These are phyloP conservation scores for Prosopis cineraria DNA, from an alignment of 306 rosid genomes.

Conservation along the genomic window DNA sequence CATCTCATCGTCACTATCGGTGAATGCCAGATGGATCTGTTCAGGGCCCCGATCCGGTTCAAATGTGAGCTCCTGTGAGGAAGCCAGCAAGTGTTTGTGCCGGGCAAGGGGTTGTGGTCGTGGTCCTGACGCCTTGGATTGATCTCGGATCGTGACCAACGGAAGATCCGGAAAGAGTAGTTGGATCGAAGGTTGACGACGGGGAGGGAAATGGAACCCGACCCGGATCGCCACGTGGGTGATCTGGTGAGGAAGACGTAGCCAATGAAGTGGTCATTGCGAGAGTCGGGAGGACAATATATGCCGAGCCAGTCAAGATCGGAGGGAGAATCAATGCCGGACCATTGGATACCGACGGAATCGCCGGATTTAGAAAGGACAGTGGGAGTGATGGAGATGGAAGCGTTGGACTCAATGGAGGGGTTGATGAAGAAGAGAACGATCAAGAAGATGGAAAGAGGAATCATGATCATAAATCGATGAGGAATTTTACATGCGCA, in stretches of 20 bases:
- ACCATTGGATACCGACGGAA: slow-evolving; percentile 60
- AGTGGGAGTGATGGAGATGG: slow-evolving; percentile 49
- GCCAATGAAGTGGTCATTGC: slow-evolving; percentile 68
- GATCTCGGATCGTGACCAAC: slow-evolving; percentile 69
- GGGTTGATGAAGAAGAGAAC: slow-evolving; percentile 5
- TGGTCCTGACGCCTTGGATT: slow-evolving; percentile 61
- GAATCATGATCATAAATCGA: background rate
- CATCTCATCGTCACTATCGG: slow-evolving; percentile 63
- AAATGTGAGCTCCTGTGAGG: slow-evolving; percentile 52
- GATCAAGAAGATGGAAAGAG: background rate
- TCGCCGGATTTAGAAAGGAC: slow-evolving; percentile 61
- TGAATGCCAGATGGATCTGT: slow-evolving; percentile 79
- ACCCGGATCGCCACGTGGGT: slow-evolving; percentile 66
- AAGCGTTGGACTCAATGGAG: slow-evolving; percentile 41
- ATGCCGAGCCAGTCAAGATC: slow-evolving; percentile 80
- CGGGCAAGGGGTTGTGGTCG: slow-evolving; percentile 77
- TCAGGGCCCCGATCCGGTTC: slow-evolving; percentile 54
- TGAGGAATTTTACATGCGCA: background rate
- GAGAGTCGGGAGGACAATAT: slow-evolving; percentile 72
- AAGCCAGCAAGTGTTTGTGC: slow-evolving; percentile 54
- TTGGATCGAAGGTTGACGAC: slow-evolving; percentile 76
- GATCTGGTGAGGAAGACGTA: slow-evolving; percentile 70
- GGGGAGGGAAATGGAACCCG: slow-evolving; percentile 61
- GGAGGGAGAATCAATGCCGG: slow-evolving; percentile 69
- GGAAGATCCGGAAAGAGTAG: slow-evolving; percentile 86